Evolutionary conservation across 805 yeast species (phyloP).

Genomic region (Ogataea sp.): DNA sequence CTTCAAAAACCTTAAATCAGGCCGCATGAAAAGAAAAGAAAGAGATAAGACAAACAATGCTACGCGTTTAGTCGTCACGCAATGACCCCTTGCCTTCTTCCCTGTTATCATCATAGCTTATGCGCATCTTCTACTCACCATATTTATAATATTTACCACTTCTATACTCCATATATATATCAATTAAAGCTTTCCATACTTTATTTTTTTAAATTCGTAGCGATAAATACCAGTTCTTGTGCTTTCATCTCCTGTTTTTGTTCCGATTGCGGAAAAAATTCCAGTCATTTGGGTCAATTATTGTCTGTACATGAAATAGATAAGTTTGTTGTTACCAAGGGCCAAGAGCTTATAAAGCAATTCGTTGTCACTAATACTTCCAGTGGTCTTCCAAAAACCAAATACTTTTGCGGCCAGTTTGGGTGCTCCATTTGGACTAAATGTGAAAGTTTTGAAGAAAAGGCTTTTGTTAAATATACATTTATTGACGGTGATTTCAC

Average conservation of each 20-base stretch:
- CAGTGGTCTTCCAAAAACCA: slow-evolving; percentile 3
- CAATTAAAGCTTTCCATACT: too few relatives aligned
- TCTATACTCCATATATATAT: too few relatives aligned
- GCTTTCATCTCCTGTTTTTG: slow-evolving; percentile 3
- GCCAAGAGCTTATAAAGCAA: background rate
- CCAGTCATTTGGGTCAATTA: slow-evolving; percentile 5
- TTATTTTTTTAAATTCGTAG: too few relatives aligned
- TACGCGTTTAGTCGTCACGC: too few relatives aligned
- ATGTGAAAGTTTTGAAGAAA: background rate
- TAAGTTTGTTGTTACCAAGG: background rate
- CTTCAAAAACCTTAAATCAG: too few relatives aligned
- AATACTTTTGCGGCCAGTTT: slow-evolving; percentile 3
- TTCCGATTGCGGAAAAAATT: slow-evolving; percentile 3
- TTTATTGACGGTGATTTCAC: background rate
- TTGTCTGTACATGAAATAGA: background rate
- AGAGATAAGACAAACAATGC: too few relatives aligned
- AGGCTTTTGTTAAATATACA: slow-evolving; percentile 1
- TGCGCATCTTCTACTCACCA: too few relatives aligned
- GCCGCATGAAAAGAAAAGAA: too few relatives aligned
- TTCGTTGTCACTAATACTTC: background rate
- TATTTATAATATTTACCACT: too few relatives aligned
- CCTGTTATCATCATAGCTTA: too few relatives aligned
- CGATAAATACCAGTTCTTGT: too few relatives aligned
- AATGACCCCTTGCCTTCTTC: too few relatives aligned
- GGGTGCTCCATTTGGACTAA: slow-evolving; percentile 3